These are phyloP conservation scores for Desmodesmus armatus DNA, from an alignment of 139 green algal genomes.

Conservation along the genomic window DNA sequence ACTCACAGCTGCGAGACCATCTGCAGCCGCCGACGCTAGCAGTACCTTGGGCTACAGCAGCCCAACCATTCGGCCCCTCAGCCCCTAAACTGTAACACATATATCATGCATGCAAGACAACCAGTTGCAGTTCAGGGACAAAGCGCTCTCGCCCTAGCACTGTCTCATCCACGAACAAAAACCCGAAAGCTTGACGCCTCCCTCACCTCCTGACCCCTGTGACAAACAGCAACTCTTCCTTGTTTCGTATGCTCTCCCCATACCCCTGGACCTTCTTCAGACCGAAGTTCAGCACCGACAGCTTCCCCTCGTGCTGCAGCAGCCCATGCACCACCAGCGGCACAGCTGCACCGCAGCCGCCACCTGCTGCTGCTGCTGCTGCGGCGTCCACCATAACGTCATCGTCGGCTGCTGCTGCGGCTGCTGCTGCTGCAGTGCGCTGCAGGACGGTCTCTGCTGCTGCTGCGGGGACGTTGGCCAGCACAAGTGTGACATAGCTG, in stretches of 20 bases:
- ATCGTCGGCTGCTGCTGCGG: background rate
- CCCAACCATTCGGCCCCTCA: too few relatives aligned
- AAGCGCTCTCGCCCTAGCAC: too few relatives aligned
- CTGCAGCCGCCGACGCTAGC: too few relatives aligned
- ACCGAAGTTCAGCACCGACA: slow-evolving; percentile 89
- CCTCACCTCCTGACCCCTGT: slow-evolving; percentile 41
- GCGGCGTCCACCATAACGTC: background rate
- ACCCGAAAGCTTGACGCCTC: too few relatives aligned
- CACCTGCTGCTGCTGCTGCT: background rate
- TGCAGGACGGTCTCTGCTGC: slow-evolving; percentile 58
- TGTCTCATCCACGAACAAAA: too few relatives aligned
- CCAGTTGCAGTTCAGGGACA: too few relatives aligned
- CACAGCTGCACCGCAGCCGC: background rate
- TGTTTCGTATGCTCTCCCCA: slow-evolving; percentile 75
- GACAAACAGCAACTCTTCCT: slow-evolving; percentile 88
- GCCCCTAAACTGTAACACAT: too few relatives aligned
- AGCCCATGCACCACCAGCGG: slow-evolving; percentile 82
- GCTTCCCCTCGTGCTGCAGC: slow-evolving; percentile 93
- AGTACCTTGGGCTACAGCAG: too few relatives aligned
- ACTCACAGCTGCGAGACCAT: too few relatives aligned
- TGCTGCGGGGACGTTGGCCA: slow-evolving; percentile 70
- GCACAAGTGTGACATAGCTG: slow-evolving; percentile 77
- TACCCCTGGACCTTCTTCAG: slow-evolving; percentile 71
- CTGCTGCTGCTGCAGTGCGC: slow-evolving; percentile 42
- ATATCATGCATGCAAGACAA: too few relatives aligned